A percentile compares a stretch with the other conserved stretches of the same genome.
Evolutionary conservation across 176 grass and related monocot genomes (phyloP).

Genomic region (Secale cereale): DNA sequence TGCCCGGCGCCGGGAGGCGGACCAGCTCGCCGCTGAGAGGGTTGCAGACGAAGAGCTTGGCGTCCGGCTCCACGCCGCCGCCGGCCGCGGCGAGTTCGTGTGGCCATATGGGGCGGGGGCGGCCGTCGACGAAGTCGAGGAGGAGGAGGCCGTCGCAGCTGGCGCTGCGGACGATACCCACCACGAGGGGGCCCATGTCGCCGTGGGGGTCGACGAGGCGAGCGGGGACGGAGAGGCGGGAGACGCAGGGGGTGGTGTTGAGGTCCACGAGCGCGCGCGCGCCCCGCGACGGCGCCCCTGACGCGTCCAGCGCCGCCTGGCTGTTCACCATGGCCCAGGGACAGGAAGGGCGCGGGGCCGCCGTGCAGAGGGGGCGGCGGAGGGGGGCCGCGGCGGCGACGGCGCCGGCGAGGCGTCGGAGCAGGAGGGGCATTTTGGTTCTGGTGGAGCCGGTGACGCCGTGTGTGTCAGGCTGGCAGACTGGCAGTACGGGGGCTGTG

Average conservation of each 20-base stretch:
- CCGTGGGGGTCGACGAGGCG: background rate
- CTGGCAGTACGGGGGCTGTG: no score
- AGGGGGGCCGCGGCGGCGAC: background rate
- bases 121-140: background rate
- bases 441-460: background rate
- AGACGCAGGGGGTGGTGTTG: background rate
- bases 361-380: constrained; percentile 5
- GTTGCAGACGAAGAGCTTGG: constrained; percentile 23
- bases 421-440: background rate
- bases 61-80: background rate
- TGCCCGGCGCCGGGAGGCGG: background rate
- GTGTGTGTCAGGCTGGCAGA: background rate
- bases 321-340: constrained; percentile 8
- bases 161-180: background rate
- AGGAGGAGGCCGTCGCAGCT: constrained; percentile 36
- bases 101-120: background rate
- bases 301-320: background rate
- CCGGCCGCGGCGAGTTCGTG: background rate
- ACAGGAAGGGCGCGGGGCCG: background rate
- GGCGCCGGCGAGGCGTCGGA: background rate
- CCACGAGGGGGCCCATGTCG: background rate
- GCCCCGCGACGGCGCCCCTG: background rate
- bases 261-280: background rate
- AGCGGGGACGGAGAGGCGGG: constrained; percentile 14
- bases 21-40: constrained; percentile 20